These are phyloP conservation scores for Protea cynaroides DNA, from an alignment of 164 flowering plant species.

Conservation along the genomic window DNA sequence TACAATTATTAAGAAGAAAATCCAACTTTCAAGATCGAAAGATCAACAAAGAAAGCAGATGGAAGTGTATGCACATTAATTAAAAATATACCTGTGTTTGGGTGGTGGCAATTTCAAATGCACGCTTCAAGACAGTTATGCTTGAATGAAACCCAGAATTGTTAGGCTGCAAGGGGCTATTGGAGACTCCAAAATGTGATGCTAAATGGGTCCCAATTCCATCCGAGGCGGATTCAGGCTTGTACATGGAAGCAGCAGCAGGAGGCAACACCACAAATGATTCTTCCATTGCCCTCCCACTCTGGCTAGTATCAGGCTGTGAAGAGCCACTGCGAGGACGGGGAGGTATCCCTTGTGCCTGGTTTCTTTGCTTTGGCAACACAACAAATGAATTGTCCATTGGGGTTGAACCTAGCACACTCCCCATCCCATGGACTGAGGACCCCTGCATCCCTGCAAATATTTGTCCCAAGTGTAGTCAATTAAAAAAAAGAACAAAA, in stretches of 20 bases:
- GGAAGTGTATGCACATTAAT: not conserved
- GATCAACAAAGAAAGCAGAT: not conserved
- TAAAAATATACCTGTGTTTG: constrained; percentile 63
- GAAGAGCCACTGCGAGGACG: constrained; percentile 53
- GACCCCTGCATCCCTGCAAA: constrained; percentile 80
- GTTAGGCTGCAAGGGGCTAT: constrained; percentile 42
- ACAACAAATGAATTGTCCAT: constrained; percentile 96
- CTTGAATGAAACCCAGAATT: constrained; percentile 82
- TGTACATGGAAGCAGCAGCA: constrained; percentile 78
- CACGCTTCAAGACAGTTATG: constrained; percentile 76
- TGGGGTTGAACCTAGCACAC: constrained; percentile 63
- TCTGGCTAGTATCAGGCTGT: constrained; percentile 45
- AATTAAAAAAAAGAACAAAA: not conserved
- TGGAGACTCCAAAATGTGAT: constrained; percentile 40
- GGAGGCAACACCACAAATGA: constrained; percentile 93
- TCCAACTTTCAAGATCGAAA: not conserved
- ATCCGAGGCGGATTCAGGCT: constrained; percentile 61
- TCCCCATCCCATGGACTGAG: constrained; percentile 62
- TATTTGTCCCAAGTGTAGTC: not conserved
- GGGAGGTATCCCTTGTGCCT: constrained; percentile 57
- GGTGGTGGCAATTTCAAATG: constrained; percentile 84
- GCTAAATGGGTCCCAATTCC: constrained; percentile 46
- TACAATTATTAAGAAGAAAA: not conserved
- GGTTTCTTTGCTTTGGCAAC: constrained; percentile 74
- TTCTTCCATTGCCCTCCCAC: constrained; percentile 87